Conservation (phyloP, 345 rosid species). For the Linum lewisii region DNA sequence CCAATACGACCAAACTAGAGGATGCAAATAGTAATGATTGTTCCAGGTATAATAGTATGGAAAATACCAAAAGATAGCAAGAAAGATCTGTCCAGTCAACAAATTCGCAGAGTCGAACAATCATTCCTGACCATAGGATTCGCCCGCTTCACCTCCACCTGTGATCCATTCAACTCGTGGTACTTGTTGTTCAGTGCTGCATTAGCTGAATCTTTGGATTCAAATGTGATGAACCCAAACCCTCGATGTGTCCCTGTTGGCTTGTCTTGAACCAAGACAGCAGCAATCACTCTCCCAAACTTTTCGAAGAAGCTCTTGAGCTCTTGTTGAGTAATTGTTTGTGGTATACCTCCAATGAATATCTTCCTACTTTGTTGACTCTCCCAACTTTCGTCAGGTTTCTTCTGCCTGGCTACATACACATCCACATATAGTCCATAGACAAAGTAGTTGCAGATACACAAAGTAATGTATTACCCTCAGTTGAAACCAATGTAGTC, state of each 20-base stretch:
- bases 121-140: neutral
- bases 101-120: neutral
- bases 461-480: too few relatives aligned
- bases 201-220: conserved; percentile 8
- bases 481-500: too few relatives aligned
- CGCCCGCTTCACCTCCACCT: conserved; percentile 24
- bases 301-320: conserved; percentile 13
- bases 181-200: conserved; percentile 1
- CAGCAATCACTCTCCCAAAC: conserved; percentile 11
- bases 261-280: conserved; percentile 11
- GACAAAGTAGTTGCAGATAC: too few relatives aligned
- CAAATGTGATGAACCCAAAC: conserved; percentile 21
- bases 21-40: too few relatives aligned
- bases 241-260: conserved; percentile 6
- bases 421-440: neutral
- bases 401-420: neutral
- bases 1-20: too few relatives aligned
- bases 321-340: conserved; percentile 4
- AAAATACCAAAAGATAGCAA: neutral
- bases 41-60: too few relatives aligned
- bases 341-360: conserved; percentile 18
- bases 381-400: neutral
- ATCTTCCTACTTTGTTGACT: conserved; percentile 1
- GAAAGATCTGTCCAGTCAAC: neutral
- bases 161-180: conserved; percentile 11